Base-by-base conservation (phyloP, 805 yeast genomes). In the Kurtzmaniella cleridarum region DNA sequence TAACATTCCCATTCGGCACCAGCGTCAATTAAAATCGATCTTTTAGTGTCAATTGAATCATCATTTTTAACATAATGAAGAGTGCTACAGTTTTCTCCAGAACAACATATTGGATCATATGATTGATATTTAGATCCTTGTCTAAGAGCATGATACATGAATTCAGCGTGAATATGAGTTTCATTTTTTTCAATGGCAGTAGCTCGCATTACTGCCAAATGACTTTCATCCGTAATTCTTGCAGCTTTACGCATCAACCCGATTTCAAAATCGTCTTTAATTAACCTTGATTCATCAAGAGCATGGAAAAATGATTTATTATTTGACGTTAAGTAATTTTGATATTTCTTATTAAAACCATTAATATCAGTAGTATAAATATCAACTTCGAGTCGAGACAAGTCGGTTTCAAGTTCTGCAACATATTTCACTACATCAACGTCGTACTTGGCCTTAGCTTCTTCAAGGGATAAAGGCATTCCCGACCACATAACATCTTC, bases 401-500 rank as follows among this genome's bases (percentile, higher is more conserved):
- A 49, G 3, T 59, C 61, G 1, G 46, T 37, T 24, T 61, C 60
- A 34, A 89, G 53, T 3, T 76, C 79, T n/a, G 60, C 51, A 9
- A 71, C 74, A 51, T 82, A 85, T 41, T 76, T 59, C 34, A 90
- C 95, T 32, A 78, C 83, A 58, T 93, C 98, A 24, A 88, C 90
- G 52, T 91, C 96, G 49, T 64, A 91, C 44, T 69, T 71, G 15
- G 66, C 55, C 35, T 59, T 39, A 0, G 96, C 96, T 14, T 82
- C 80, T 34, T 81, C 81, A 3, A 71, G 46, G 30, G 77, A 65
- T 38, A 87, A 46, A 4, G 98, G 98, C 60, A 83, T 54, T 0
- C 98, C 98, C 41, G 93, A 81, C 98, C 98, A 91, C 88, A 93
- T 84, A 31, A 91, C 84, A 55, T 87, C 96, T 32, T 93, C 98